phyloP scores from a whole-genome alignment of 2,329 filamentous ascomycete species.

The Chrysoporthe puriensis region DNA sequence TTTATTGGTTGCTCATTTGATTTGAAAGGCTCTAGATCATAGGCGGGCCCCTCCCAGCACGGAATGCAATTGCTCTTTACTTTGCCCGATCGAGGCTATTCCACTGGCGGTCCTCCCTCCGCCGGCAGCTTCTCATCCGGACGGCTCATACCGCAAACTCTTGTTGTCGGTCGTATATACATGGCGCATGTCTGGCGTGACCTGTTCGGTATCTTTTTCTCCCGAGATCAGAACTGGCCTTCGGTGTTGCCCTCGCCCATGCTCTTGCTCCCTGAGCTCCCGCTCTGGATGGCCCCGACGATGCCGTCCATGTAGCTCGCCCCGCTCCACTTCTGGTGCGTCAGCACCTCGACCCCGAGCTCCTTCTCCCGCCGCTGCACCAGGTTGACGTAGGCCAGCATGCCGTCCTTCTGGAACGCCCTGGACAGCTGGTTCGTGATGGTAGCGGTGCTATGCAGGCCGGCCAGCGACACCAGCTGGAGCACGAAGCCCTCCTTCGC shows the following conservation, averaged over 20 bases:
- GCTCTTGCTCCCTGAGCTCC: constrained; percentile 84
- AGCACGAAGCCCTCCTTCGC: constrained; percentile 81
- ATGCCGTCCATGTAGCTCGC: constrained; percentile 83
- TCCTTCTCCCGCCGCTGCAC: constrained; percentile 92
- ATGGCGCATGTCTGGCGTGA: background rate
- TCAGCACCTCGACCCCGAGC: constrained; percentile 86
- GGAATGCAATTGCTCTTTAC: background rate
- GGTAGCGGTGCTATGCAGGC: constrained; percentile 67
- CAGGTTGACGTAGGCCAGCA: constrained; percentile 96
- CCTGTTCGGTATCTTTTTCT: background rate
- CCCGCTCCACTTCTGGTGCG: constrained; percentile 85
- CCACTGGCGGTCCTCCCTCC: background rate
- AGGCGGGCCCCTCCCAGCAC: background rate
- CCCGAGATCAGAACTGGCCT: constrained; percentile 55
- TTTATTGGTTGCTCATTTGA: background rate
- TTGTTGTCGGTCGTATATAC: background rate
- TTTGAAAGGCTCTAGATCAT: background rate
- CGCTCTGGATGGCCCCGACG: constrained; percentile 86
- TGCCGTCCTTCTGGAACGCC: constrained; percentile 86
- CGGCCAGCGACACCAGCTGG: constrained; percentile 69
- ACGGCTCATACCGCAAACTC: background rate
- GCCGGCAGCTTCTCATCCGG: background rate
- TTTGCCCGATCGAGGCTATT: background rate
- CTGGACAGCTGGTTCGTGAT: constrained; percentile 75
- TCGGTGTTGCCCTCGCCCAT: constrained; percentile 97